Evolutionary conservation across 176 grass and related monocot species (phyloP).

Genomic region (Aechmea fasciata): DNA sequence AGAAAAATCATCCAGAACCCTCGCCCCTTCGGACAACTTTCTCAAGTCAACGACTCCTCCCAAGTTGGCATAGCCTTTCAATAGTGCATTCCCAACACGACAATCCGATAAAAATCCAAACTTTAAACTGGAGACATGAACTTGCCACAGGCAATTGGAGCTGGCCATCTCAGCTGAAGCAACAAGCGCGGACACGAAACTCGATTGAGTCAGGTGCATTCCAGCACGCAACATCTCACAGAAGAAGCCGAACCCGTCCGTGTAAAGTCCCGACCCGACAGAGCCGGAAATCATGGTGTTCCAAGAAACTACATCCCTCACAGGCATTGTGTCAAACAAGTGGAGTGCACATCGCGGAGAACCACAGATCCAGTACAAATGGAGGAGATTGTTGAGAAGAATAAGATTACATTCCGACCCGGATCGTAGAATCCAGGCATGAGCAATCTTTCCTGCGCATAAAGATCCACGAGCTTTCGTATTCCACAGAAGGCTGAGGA

Average conservation of each 20-base stretch:
- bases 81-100: neutral
- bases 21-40: neutral
- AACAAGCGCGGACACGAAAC: neutral
- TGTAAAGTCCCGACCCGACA: neutral
- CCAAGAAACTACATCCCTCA: slow-evolving; percentile 4
- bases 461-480: neutral
- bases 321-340: slow-evolving; percentile 4
- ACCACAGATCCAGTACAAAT: neutral
- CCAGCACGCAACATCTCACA: neutral
- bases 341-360: neutral
- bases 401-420: neutral
- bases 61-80: neutral
- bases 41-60: neutral
- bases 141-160: neutral
- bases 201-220: neutral
- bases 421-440: slow-evolving; percentile 1
- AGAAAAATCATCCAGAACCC: neutral
- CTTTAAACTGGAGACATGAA: neutral
- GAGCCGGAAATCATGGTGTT: neutral
- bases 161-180: neutral
- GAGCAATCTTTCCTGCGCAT: neutral
- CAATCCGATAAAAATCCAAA: neutral
- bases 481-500: neutral
- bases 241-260: neutral
- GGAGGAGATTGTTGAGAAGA: neutral